Evolutionary conservation across 768 basidiomycete species (phyloP).

Genomic region (Neoboletus magnificus): DNA sequence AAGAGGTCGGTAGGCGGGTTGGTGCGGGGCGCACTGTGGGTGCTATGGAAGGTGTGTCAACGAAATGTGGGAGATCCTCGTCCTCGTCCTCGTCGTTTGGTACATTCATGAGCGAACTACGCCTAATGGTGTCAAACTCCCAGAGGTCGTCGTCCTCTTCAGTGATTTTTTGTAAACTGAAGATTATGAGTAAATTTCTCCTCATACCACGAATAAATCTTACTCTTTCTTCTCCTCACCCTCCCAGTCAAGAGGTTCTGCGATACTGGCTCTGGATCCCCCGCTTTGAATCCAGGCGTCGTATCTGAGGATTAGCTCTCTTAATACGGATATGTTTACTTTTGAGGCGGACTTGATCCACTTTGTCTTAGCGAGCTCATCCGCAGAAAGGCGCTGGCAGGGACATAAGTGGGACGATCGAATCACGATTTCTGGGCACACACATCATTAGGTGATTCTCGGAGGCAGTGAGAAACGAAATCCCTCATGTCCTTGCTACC

Average conservation of each 20-base stretch:
- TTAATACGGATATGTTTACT: constrained; percentile 61
- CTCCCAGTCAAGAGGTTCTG: constrained; percentile 70
- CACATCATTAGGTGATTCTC: constrained; percentile 78
- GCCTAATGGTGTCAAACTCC: constrained; percentile 76
- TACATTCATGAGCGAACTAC: constrained; percentile 31
- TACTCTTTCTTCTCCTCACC: constrained; percentile 60
- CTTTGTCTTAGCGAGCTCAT: constrained; percentile 81
- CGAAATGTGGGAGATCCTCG: constrained; percentile 9
- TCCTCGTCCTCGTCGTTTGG: constrained; percentile 29
- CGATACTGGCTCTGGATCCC: constrained; percentile 75
- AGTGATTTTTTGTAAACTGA: constrained; percentile 19
- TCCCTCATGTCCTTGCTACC: constrained; percentile 86
- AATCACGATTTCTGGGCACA: constrained; percentile 18
- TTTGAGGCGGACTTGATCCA: constrained; percentile 85
- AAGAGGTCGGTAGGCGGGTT: constrained; percentile 68
- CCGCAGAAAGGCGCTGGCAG: constrained; percentile 77
- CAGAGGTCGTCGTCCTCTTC: constrained; percentile 45
- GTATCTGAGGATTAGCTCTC: constrained; percentile 78
- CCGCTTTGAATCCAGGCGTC: constrained; percentile 67
- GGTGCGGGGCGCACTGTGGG: constrained; percentile 50
- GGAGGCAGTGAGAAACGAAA: constrained; percentile 79
- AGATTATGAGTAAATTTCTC: constrained; percentile 6
- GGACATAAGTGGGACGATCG: constrained; percentile 4
- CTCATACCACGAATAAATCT: not conserved
- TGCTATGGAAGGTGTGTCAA: constrained; percentile 22